Percentiles rank a stretch among this genome's conserved stretches.
Conservation (phyloP, 192 early-diverging fungal genomes). For the Geranomyces variabilis region DNA sequence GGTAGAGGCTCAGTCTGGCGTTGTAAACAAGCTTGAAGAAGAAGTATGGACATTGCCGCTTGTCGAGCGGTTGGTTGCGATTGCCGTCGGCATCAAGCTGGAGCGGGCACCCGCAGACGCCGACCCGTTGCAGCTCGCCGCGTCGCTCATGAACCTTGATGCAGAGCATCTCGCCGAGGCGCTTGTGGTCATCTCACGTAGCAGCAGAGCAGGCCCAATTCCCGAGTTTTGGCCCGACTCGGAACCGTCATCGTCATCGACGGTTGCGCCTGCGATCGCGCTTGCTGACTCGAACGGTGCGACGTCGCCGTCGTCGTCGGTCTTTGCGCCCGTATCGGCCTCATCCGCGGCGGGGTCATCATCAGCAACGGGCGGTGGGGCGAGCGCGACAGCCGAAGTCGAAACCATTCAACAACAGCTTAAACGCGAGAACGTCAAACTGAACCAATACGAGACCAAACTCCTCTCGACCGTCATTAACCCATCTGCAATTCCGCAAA, state of each 20-base stretch:
- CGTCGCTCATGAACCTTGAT: not conserved
- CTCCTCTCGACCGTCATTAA: conserved; percentile 80
- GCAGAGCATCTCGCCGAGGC: conserved; percentile 24
- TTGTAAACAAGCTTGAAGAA: conserved; percentile 8
- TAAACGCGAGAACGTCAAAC: conserved; percentile 32
- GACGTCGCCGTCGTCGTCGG: not conserved
- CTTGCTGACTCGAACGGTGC: not conserved
- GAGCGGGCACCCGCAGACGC: conserved; percentile 28
- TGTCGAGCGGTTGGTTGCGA: conserved; percentile 25
- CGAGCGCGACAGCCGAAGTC: not conserved
- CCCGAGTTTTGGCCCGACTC: not conserved
- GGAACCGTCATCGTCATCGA: not conserved
- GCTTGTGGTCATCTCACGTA: not conserved
- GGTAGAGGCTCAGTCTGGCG: too few species aligned
- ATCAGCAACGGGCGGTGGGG: not conserved
- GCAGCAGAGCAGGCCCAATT: not conserved
- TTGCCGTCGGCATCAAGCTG: conserved; percentile 32
- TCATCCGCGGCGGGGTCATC: not conserved
- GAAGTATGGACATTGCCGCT: conserved; percentile 32
- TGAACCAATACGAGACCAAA: conserved; percentile 72
- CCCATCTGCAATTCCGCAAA: conserved; percentile 61
- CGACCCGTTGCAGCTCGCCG: not conserved
- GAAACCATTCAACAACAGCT: conserved; percentile 23
- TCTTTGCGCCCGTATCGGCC: too few species aligned
- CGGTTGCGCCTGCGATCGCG: not conserved